phyloP scores from a whole-genome alignment of 176 grass and related monocot genomes.

The Paspalum notatum region DNA sequence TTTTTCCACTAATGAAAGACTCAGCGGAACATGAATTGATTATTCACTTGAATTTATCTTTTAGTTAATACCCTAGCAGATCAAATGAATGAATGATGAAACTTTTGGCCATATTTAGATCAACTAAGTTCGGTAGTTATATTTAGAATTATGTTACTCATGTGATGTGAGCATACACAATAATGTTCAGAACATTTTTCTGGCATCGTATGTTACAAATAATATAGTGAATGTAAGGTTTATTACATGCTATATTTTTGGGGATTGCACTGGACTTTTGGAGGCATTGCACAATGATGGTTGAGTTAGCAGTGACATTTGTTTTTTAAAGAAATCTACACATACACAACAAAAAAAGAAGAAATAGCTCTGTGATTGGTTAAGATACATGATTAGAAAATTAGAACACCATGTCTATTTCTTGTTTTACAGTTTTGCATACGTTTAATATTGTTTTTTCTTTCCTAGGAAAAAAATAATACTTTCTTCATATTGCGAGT shows the following conservation, averaged over 20 bases:
- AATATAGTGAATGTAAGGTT: not conserved
- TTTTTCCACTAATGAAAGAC: not conserved
- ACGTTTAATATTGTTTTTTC: not conserved
- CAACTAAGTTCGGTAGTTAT: not conserved
- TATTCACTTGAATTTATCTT: not conserved
- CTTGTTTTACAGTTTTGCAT: constrained; percentile 9
- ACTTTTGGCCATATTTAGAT: not conserved
- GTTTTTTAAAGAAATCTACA: not conserved
- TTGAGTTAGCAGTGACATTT: not conserved
- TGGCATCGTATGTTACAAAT: not conserved
- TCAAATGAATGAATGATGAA: constrained; percentile 3
- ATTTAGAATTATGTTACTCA: constrained; percentile 1
- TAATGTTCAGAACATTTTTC: not conserved
- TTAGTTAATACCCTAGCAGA: not conserved
- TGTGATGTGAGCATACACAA: not conserved
- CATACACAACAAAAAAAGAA: not conserved
- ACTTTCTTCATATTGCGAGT: constrained; percentile 10
- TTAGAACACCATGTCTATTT: not conserved
- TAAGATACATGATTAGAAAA: not conserved
- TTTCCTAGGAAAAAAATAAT: not conserved
- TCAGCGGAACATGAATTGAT: not conserved
- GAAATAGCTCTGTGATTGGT: not conserved
- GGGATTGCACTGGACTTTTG: not conserved
- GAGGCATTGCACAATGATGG: not conserved
- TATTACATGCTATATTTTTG: not conserved